These are phyloP conservation scores for Polyrhizophydium stewartii DNA, from an alignment of 371 early-diverging fungal species.

Conservation along the genomic window DNA sequence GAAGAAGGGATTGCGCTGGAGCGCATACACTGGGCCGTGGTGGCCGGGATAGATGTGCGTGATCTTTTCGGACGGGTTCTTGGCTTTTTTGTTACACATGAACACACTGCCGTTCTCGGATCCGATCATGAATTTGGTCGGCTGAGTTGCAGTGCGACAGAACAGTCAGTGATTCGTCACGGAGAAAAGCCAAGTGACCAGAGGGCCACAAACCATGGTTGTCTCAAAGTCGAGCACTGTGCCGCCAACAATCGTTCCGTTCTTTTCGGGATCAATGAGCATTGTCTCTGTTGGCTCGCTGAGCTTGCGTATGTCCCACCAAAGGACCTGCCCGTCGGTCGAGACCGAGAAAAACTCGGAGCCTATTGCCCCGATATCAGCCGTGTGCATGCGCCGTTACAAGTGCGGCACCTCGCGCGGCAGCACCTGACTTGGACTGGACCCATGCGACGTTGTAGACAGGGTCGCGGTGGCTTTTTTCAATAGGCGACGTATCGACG, in stretches of 20 bases:
- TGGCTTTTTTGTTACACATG: conserved; percentile 58
- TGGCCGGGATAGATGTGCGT: conserved; percentile 53
- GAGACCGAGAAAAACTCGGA: conserved; percentile 53
- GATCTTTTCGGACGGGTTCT: conserved; percentile 50
- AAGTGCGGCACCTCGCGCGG: background rate
- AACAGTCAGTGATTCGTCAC: too few relatives aligned
- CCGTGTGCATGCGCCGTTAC: background rate
- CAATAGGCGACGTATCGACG: conserved; percentile 45
- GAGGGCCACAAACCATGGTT: conserved; percentile 39
- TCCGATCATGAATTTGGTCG: conserved; percentile 62
- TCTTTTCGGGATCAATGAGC: conserved; percentile 52
- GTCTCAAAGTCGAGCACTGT: conserved; percentile 54
- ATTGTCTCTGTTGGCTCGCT: conserved; percentile 52
- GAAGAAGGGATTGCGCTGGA: conserved; percentile 57
- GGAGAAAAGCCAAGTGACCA: too few relatives aligned
- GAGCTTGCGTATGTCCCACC: conserved; percentile 61
- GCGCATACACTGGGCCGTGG: conserved; percentile 47
- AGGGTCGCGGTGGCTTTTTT: conserved; percentile 49
- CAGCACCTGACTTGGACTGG: conserved; percentile 51
- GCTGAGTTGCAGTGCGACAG: conserved; percentile 22
- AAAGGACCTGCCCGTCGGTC: conserved; percentile 51
- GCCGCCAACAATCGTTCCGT: conserved; percentile 50
- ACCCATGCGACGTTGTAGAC: conserved; percentile 52
- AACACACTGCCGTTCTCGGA: conserved; percentile 50
- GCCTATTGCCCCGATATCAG: conserved; percentile 18